Conservation (phyloP, 352 stramenopile species). For the Thraustotheca clavata region DNA sequence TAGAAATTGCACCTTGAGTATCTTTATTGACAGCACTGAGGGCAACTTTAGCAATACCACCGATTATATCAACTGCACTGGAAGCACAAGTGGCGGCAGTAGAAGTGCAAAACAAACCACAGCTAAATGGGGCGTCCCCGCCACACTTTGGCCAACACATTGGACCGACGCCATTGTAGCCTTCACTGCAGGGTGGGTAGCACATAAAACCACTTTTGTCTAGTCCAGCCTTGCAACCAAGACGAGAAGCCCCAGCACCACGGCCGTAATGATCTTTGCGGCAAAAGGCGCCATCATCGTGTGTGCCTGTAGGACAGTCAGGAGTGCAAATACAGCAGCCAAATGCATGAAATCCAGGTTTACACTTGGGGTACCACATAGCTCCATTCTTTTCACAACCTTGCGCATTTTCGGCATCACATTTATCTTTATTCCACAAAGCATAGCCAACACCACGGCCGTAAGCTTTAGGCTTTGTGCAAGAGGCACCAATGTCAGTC, state of each 20-base stretch:
- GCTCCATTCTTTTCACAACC: constrained; percentile 15
- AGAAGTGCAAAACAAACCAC: constrained; percentile 14
- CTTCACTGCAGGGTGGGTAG: constrained; percentile 16
- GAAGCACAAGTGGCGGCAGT: not conserved
- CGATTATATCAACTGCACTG: not conserved
- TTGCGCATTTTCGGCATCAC: constrained; percentile 1
- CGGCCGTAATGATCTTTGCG: constrained; percentile 18
- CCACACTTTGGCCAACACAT: constrained; percentile 20
- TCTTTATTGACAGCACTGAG: constrained; percentile 4
- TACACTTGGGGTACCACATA: constrained; percentile 17
- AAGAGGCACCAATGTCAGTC: constrained; percentile 7
- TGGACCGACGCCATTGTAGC: constrained; percentile 10
- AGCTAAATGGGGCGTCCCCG: not conserved
- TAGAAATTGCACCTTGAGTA: not conserved
- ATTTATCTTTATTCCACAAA: constrained; percentile 7
- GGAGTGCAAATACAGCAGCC: constrained; percentile 15
- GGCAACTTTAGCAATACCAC: not conserved
- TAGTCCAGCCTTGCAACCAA: constrained; percentile 1
- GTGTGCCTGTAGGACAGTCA: not conserved
- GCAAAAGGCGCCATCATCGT: constrained; percentile 19
- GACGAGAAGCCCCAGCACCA: not conserved
- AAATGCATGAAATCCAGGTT: constrained; percentile 1
- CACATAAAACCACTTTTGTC: constrained; percentile 21
- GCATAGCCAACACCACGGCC: constrained; percentile 3
- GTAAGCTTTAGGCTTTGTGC: constrained; percentile 6